Evolutionary conservation across 306 rosid species (phyloP), one percentile per base, ranked within the genome.

Genomic region (Gastrolobium villosum): DNA sequence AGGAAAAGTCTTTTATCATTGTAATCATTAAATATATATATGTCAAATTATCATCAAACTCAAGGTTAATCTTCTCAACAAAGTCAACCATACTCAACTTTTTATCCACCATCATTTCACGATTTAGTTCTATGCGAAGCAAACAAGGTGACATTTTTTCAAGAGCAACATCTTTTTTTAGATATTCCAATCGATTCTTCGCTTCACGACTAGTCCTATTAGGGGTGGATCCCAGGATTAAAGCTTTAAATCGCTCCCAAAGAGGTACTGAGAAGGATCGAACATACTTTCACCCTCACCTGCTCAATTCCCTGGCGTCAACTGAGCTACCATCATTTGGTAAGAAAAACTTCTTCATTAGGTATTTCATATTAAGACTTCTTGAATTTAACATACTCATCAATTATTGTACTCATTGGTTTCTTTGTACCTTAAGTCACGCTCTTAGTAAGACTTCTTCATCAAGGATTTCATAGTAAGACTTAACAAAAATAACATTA

Each of bases 101-200:
- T 85, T 91, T 91, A 82, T 91, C 97, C 67, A 91, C 97, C 97
- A 91, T 91, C 97, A 91, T 91, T 82, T 91, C 97, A 1, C 94
- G 94, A 83, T 91, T 91, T 77, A 91, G 81, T 81, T 91, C 94
- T 53, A 91, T 86, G 20, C 97, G 94, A 74, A 91, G 97, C 86
- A 91, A 75, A 94, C 97, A 91, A n/a, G 94, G 97, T 31, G 97
- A 91, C 34, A 91, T 91, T 79, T 91, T 91, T 8, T 91, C 97
- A 0, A 92, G 94, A 6, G 88, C 85, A 62, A 91, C 82, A 20
- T 20, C 1, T 20, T 20, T 20, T 20, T 20, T 0, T 20, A 20
- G 26, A 20, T 20, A 20, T 20, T 20, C 1, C 26, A 20, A 20
- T 20, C 26, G 26, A 1, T 20, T 20, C 26, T 0, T 20, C 26